Evolutionary conservation across 306 rosid genomes (phyloP).

Genomic region (Rosa persica): DNA sequence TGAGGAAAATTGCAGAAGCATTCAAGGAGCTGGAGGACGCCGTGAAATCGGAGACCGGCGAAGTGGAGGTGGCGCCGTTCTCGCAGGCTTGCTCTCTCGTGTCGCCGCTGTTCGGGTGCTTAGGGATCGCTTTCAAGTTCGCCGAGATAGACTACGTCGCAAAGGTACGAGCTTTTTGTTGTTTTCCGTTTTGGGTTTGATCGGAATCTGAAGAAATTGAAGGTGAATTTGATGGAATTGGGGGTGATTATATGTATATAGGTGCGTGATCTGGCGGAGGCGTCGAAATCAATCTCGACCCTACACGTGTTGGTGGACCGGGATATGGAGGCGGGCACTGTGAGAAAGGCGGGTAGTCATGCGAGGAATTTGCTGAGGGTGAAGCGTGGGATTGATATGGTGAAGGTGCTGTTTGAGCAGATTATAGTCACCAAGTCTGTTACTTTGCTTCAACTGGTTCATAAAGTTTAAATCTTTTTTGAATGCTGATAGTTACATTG

Average conservation of each 20-base stretch:
- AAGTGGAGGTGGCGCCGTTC: conserved; percentile 63
- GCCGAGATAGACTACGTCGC: conserved; percentile 89
- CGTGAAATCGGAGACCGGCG: conserved; percentile 43
- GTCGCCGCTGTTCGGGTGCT: conserved; percentile 83
- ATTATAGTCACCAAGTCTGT: conserved; percentile 70
- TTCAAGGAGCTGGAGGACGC: conserved; percentile 58
- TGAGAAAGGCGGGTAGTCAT: conserved; percentile 70
- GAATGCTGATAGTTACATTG: background rate
- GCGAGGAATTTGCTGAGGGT: conserved; percentile 89
- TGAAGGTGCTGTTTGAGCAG: conserved; percentile 77
- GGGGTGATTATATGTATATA: conserved; percentile 12
- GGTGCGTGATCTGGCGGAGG: conserved; percentile 81
- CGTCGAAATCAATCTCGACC: conserved; percentile 64
- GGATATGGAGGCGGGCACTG: conserved; percentile 53
- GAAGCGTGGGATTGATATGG: conserved; percentile 91
- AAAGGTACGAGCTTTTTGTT: conserved; percentile 44
- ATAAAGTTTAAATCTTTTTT: background rate
- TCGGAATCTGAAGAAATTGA: background rate
- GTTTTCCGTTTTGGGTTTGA: background rate
- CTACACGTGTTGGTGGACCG: conserved; percentile 62
- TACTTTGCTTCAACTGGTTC: background rate
- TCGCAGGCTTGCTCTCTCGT: conserved; percentile 73
- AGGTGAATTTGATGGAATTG: conserved; percentile 5
- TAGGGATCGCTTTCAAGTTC: conserved; percentile 94
- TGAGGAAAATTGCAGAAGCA: conserved; percentile 56